These are phyloP conservation scores for Lasiodiplodia sp. DNA, from an alignment of 2,329 filamentous ascomycete genomes.

Conservation along the genomic window DNA sequence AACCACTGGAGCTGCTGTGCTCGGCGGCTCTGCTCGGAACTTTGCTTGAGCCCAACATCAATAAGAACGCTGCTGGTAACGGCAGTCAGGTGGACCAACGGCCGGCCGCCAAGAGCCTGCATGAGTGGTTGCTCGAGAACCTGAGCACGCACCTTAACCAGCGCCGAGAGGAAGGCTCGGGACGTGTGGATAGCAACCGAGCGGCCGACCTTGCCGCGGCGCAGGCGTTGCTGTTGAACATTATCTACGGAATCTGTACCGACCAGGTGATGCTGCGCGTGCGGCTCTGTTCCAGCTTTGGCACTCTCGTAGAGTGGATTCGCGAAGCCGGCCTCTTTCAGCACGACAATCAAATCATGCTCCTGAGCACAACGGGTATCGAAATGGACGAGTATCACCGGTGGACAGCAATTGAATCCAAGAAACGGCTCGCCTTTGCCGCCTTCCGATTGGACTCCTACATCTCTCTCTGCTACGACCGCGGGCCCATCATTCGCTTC, in stretches of 20 bases:
- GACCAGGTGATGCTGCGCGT: constrained; percentile 5
- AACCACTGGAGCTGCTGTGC: constrained; percentile 1
- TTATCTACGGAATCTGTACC: constrained; percentile 8
- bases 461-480: constrained; percentile 4
- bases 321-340: constrained; percentile 20
- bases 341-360: background rate
- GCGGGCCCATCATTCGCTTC: constrained; percentile 41
- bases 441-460: background rate
- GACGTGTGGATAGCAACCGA: background rate
- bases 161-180: background rate
- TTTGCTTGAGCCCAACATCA: background rate
- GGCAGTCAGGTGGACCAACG: background rate
- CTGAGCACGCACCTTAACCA: background rate
- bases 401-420: background rate
- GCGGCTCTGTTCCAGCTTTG: background rate
- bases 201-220: background rate
- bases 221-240: constrained; percentile 5
- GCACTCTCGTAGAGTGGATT: constrained; percentile 12
- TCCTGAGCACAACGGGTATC: background rate
- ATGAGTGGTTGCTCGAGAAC: constrained; percentile 7
- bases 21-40: background rate
- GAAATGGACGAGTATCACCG: background rate
- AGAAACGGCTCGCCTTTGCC: background rate
- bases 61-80: background rate
- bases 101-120: background rate